A percentile compares a stretch with the other conserved stretches of the same genome.
These are phyloP conservation scores for Kwoniella sp. DNA, from an alignment of 768 basidiomycete species.

Conservation along the genomic window DNA sequence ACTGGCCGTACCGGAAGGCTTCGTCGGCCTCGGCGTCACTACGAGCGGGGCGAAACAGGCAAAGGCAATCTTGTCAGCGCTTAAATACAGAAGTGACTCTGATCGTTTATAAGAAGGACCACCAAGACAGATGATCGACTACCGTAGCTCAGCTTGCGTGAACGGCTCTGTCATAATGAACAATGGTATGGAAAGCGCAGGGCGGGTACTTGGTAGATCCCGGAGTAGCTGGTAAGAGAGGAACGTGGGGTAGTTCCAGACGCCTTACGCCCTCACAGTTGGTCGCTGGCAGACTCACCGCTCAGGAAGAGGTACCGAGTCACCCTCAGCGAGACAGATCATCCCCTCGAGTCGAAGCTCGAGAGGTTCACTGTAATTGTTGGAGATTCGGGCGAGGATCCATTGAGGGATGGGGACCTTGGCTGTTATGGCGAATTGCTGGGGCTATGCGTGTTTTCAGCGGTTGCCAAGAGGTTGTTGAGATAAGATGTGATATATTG, in stretches of 20 bases:
- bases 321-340: neutral
- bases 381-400: neutral
- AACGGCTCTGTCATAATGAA: too few relatives aligned
- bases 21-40: constrained; percentile 2
- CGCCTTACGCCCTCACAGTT: too few relatives aligned
- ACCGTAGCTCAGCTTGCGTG: too few relatives aligned
- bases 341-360: neutral
- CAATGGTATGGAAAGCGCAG: too few relatives aligned
- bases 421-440: neutral
- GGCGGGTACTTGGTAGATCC: too few relatives aligned
- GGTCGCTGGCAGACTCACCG: too few relatives aligned
- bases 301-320: neutral
- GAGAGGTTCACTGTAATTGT: neutral
- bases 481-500: too few relatives aligned
- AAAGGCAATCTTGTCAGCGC: neutral
- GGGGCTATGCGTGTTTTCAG: neutral
- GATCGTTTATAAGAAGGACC: neutral
- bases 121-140: neutral
- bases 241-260: too few relatives aligned
- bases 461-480: too few relatives aligned
- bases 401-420: neutral
- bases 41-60: too few relatives aligned
- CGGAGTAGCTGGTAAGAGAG: too few relatives aligned
- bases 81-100: neutral
- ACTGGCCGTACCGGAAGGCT: neutral